Percentiles rank a stretch among this genome's conserved stretches.
Evolutionary conservation across 345 rosid species (phyloP).

Genomic region (Syzygium jambos): DNA sequence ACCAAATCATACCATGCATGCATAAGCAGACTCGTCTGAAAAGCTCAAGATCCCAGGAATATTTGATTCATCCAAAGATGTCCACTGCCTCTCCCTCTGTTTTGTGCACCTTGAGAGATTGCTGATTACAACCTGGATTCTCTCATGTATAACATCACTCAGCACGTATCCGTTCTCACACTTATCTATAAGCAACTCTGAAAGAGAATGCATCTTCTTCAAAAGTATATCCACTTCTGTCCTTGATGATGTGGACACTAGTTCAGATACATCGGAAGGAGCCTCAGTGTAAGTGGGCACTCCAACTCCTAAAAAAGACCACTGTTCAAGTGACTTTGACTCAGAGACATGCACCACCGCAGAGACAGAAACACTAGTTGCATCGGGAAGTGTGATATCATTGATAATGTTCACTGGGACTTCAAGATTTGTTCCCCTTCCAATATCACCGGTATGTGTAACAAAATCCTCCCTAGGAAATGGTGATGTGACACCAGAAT

Average conservation of each 20-base stretch:
- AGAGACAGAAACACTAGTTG: constrained; percentile 10
- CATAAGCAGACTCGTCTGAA: constrained; percentile 17
- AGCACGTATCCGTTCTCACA: constrained; percentile 22
- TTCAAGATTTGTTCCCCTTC: not conserved
- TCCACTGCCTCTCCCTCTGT: constrained; percentile 15
- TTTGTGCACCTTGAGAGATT: constrained; percentile 31
- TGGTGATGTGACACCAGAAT: constrained; percentile 3
- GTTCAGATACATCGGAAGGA: constrained; percentile 4
- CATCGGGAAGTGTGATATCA: not conserved
- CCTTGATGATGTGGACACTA: constrained; percentile 10
- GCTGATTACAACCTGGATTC: constrained; percentile 29
- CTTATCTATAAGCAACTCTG: constrained; percentile 40
- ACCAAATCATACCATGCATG: constrained; percentile 24
- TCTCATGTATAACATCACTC: constrained; percentile 31
- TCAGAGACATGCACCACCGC: constrained; percentile 1
- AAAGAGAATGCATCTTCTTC: constrained; percentile 30
- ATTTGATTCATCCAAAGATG: constrained; percentile 9
- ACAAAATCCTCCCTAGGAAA: not conserved
- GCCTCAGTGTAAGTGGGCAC: constrained; percentile 9
- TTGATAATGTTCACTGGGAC: not conserved
- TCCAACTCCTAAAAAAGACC: constrained; percentile 7
- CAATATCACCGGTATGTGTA: not conserved
- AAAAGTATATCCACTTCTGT: constrained; percentile 28
- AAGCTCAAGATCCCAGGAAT: constrained; percentile 9
- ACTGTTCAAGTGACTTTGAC: constrained; percentile 1